These are phyloP conservation scores for Rhodofomes roseus DNA, from an alignment of 1,284 basidiomycete species.

Conservation along the genomic window DNA sequence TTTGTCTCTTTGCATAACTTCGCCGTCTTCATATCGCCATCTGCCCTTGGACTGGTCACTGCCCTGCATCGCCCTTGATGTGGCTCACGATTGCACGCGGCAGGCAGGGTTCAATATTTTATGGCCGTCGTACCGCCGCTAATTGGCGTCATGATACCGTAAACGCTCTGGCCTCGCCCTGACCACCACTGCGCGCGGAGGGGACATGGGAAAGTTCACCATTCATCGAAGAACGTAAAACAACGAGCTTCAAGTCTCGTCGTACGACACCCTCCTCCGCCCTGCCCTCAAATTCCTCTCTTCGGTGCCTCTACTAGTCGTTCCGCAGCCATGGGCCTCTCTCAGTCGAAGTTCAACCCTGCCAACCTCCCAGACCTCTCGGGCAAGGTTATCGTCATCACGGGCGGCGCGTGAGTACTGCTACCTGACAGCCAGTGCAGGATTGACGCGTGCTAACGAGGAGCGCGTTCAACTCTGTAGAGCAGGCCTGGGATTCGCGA, in stretches of 20 bases:
- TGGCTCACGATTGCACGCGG: neutral
- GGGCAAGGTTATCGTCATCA: conserved; percentile 38
- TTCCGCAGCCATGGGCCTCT: conserved; percentile 12
- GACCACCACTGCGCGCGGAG: neutral
- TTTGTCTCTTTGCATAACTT: neutral
- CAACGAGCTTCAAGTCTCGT: neutral
- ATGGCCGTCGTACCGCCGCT: conserved; percentile 6
- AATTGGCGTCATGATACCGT: neutral
- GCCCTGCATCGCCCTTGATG: neutral
- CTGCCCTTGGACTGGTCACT: too few relatives aligned
- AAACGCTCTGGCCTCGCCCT: neutral
- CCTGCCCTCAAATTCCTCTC: neutral
- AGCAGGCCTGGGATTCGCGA: conserved; percentile 39
- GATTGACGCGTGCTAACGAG: conserved; percentile 18
- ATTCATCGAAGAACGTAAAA: neutral
- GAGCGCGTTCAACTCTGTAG: conserved; percentile 21
- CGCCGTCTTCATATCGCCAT: neutral
- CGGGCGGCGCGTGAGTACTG: conserved; percentile 35
- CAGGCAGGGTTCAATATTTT: neutral
- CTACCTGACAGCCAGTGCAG: neutral
- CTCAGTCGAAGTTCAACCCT: conserved; percentile 22
- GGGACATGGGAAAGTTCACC: conserved; percentile 4
- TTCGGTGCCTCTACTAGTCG: neutral
- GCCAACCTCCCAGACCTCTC: conserved; percentile 31
- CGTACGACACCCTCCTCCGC: neutral